These are phyloP conservation scores for Pythium volutum DNA, from an alignment of 352 stramenopile species.

Conservation along the genomic window DNA sequence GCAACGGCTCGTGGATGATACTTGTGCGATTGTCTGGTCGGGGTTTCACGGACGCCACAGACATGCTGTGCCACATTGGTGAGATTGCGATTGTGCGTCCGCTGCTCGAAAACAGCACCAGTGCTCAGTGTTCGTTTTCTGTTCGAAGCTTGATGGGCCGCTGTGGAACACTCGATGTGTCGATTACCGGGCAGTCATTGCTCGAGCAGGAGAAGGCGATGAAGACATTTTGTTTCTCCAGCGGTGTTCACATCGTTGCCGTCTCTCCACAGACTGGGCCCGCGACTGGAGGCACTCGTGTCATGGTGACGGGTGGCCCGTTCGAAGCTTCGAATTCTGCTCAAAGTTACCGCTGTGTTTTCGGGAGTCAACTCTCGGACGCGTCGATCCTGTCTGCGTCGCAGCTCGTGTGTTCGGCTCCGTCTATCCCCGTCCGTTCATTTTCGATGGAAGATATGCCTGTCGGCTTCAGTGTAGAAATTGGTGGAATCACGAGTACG, in stretches of 20 bases:
- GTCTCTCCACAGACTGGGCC: conserved; percentile 12
- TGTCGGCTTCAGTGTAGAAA: conserved; percentile 1
- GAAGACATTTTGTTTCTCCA: background rate
- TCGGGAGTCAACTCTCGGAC: conserved; percentile 1
- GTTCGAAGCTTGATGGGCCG: background rate
- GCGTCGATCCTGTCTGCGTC: conserved; percentile 1
- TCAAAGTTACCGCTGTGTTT: conserved; percentile 12
- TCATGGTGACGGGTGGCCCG: conserved; percentile 14
- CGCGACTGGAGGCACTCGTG: conserved; percentile 9
- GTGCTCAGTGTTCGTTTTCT: background rate
- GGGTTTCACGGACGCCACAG: conserved; percentile 5
- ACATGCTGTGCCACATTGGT: conserved; percentile 2
- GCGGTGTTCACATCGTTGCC: background rate
- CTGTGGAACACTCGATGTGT: conserved; percentile 1
- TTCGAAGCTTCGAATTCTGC: background rate
- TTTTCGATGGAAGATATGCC: background rate
- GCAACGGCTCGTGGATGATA: background rate
- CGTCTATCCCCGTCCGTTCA: background rate
- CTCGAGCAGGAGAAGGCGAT: background rate
- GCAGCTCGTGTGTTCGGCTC: conserved; percentile 11
- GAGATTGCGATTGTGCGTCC: background rate
- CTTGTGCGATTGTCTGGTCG: background rate
- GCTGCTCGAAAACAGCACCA: conserved; percentile 1
- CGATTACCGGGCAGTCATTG: background rate
- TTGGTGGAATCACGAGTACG: background rate